Evolutionary conservation across 164 flowering plant genomes (phyloP).

Genomic region (Nymphaea colorata): DNA sequence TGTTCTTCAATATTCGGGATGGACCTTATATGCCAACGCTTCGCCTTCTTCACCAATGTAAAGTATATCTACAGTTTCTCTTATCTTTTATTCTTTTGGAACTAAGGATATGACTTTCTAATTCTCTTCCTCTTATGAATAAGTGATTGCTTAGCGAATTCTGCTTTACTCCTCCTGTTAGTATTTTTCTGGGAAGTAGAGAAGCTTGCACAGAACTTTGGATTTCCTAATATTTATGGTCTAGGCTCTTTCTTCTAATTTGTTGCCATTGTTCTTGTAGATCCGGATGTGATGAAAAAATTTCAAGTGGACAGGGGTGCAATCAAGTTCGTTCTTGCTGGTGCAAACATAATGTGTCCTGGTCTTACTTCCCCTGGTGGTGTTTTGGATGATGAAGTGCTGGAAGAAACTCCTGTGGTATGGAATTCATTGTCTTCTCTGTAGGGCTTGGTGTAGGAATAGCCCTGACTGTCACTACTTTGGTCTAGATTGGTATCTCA

Average conservation of each 20-base stretch:
- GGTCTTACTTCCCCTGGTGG: conserved; percentile 99
- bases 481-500: background rate
- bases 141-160: background rate
- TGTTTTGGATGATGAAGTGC: conserved; percentile 79
- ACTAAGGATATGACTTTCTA: background rate
- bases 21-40: conserved; percentile 99
- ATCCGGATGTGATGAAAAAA: conserved; percentile 92
- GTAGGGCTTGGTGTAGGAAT: too few relatives aligned
- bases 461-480: too few relatives aligned
- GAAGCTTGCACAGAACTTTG: too few relatives aligned
- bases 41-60: conserved; percentile 96
- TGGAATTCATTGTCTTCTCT: conserved; percentile 1
- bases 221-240: too few relatives aligned
- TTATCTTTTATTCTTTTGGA: background rate
- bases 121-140: background rate
- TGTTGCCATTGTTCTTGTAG: conserved; percentile 25
- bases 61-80: conserved; percentile 10
- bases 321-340: conserved; percentile 88
- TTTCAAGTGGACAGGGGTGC: conserved; percentile 98
- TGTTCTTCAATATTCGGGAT: conserved; percentile 92
- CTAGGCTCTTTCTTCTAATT: background rate
- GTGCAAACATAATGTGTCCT: conserved; percentile 99
- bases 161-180: background rate
- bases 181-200: background rate
- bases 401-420: conserved; percentile 96